These are phyloP conservation scores for Coriolopsis trogii DNA, from an alignment of 1,284 basidiomycete species.

Conservation along the genomic window DNA sequence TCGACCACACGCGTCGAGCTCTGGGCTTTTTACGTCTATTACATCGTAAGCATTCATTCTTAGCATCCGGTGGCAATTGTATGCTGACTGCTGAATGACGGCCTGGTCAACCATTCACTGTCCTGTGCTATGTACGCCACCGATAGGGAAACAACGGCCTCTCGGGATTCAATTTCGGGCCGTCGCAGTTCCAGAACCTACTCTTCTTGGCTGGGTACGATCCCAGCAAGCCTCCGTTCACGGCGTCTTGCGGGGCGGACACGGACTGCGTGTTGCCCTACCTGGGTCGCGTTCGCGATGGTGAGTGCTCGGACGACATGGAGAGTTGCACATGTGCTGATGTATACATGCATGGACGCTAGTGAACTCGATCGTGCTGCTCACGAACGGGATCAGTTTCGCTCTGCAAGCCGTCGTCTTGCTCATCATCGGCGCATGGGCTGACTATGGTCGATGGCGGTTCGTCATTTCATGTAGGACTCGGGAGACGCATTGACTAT, in stretches of 20 bases:
- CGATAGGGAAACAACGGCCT: conserved; percentile 72
- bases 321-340: background rate
- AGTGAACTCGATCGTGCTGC: conserved; percentile 79
- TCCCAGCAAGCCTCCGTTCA: conserved; percentile 57
- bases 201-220: conserved; percentile 74
- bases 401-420: conserved; percentile 71
- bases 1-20: conserved; percentile 60
- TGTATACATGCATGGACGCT: background rate
- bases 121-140: no score
- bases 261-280: conserved; percentile 68
- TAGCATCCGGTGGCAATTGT: no score
- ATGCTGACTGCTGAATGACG: background rate
- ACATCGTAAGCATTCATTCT: conserved; percentile 48
- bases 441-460: conserved; percentile 80
- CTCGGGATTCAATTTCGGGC: conserved; percentile 76
- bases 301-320: conserved; percentile 40
- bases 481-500: conserved; percentile 13
- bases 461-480: no score
- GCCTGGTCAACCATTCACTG: background rate
- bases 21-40: conserved; percentile 76
- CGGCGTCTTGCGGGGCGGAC: conserved; percentile 48
- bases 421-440: conserved; percentile 71
- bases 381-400: conserved; percentile 78
- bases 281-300: conserved; percentile 62
- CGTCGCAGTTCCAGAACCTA: conserved; percentile 77